Percentiles rank a stretch among this genome's conserved stretches.
phyloP scores from a whole-genome alignment of 75 land plant genomes.

The Chamaecyparis obtusa region DNA sequence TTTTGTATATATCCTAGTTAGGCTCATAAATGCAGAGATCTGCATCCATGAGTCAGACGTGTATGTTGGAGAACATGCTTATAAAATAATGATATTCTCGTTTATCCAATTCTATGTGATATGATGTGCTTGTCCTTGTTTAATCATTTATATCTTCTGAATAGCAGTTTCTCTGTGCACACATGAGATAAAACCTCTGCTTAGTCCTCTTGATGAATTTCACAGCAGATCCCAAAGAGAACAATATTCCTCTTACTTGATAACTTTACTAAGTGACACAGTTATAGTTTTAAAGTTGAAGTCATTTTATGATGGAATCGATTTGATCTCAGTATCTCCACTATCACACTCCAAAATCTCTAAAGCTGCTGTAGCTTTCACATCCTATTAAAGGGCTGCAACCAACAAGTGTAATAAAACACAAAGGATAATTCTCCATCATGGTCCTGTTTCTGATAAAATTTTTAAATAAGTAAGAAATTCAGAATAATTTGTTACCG shows the following conservation, averaged over 20 bases:
- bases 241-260: too few species aligned
- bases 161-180: neutral
- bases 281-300: too few species aligned
- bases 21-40: neutral
- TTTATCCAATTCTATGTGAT: neutral
- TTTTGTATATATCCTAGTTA: neutral
- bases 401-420: neutral
- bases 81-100: neutral
- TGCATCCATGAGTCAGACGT: neutral
- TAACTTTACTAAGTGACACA: neutral
- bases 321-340: neutral
- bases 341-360: neutral
- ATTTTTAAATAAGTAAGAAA: neutral
- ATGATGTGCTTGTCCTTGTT: neutral
- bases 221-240: neutral
- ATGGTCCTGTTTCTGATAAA: neutral
- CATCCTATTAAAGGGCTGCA: neutral
- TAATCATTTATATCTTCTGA: neutral
- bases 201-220: neutral
- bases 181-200: neutral
- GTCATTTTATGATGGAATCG: neutral
- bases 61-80: neutral
- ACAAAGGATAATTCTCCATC: too few species aligned
- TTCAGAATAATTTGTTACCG: neutral
- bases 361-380: neutral